Evolutionary conservation across 2,329 filamentous ascomycete species (phyloP), one percentile per base, ranked within the genome.

Genomic region (Alternaria sp.): DNA sequence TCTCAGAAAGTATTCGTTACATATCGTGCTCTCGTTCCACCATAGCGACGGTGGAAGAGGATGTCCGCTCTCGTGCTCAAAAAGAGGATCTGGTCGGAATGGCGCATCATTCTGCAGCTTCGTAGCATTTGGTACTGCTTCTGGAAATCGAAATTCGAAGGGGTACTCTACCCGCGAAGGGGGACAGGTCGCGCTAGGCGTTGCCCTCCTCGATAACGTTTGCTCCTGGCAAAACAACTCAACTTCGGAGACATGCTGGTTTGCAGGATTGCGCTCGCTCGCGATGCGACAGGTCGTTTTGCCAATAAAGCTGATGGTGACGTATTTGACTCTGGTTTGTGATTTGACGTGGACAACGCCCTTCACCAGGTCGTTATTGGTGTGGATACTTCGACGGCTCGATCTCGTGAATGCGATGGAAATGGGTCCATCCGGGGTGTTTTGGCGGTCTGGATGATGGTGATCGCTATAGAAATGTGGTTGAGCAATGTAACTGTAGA

Each of bases 121-220:
- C 11, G 69, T 51, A 17, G 62, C 57, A n/a, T 64, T 47, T 50
- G 68, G 60, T 3, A 72, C 67, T 4, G 21, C 46, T 26, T 69
- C 65, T 13, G 70, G 71, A 6, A 74, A 74, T n/a, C 69, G 57
- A 50, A 73, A 73, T 28, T 70, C 66, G 30, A 74, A 74, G 6
- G 68, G 66, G 54, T 69, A 71, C 45, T 70, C 64, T n/a, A 66
- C 57, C 10, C 68, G 61, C 6, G 62, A 59, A 8, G 66, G 50
- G 8, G 69, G 69, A 40, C 68, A 70, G 13, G 59, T 65, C 10
- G 63, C 52, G 54, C 64, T 71, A 4, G 66, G 68, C 12, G 51
- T 62, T 21, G 40, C 32, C 17, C 47, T 62, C 36, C n/a, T 49
- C 3, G 36, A 59, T n/a, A 71, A 40, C 3, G 23, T 52, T 28